These are phyloP conservation scores for Rubus idaeus DNA, from an alignment of 306 rosid species.

Conservation along the genomic window DNA sequence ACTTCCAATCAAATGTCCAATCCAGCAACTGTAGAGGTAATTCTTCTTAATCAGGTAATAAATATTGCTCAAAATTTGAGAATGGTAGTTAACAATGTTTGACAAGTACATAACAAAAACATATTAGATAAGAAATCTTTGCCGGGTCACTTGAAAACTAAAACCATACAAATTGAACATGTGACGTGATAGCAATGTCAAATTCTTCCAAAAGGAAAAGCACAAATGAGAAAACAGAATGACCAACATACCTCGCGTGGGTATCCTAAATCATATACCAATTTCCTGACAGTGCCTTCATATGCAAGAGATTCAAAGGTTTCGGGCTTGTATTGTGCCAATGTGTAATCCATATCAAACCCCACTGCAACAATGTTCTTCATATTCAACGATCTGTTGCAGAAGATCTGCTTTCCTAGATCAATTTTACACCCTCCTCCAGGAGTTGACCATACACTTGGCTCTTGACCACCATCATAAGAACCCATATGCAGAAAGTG, in stretches of 20 bases:
- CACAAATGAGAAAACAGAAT: conserved; percentile 21
- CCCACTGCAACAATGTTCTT: conserved; percentile 91
- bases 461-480: conserved; percentile 31
- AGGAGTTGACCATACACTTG: conserved; percentile 66
- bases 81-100: not conserved
- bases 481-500: conserved; percentile 23
- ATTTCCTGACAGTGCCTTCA: conserved; percentile 83
- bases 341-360: conserved; percentile 98
- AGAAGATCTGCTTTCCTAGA: conserved; percentile 79
- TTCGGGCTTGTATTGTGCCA: conserved; percentile 98
- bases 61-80: conserved; percentile 11
- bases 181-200: not conserved
- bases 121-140: not conserved
- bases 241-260: conserved; percentile 64
- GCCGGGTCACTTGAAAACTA: not conserved
- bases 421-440: conserved; percentile 55
- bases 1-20: conserved; percentile 89
- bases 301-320: conserved; percentile 96
- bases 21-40: conserved; percentile 62
- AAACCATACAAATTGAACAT: not conserved
- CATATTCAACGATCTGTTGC: conserved; percentile 95
- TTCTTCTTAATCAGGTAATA: conserved; percentile 28
- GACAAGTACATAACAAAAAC: not conserved
- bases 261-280: conserved; percentile 87
- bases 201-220: not conserved